Percentiles rank a stretch among this genome's conserved stretches.
These are phyloP conservation scores for Pichia cabralensis DNA, from an alignment of 805 yeast species.

Conservation along the genomic window DNA sequence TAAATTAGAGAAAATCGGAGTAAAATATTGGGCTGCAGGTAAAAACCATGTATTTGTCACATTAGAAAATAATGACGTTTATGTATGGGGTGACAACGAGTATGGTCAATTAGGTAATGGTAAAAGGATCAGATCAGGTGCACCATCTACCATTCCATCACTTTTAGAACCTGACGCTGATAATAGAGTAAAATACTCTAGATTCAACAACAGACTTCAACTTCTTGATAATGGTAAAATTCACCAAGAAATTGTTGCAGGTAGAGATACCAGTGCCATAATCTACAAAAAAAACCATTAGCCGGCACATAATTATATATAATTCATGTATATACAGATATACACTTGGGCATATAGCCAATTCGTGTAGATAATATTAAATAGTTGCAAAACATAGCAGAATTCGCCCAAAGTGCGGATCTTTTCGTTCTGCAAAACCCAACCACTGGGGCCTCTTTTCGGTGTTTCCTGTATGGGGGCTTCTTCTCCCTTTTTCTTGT, in stretches of 20 bases:
- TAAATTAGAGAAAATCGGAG: slow-evolving; percentile 33
- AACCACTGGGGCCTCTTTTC: no score
- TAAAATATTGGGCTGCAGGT: slow-evolving; percentile 51
- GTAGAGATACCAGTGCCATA: slow-evolving; percentile 51
- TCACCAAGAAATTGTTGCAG: slow-evolving; percentile 54
- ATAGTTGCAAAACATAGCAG: no score
- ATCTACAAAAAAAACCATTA: slow-evolving; percentile 36
- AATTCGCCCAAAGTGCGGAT: no score
- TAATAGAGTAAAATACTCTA: slow-evolving; percentile 13
- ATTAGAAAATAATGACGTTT: slow-evolving; percentile 52
- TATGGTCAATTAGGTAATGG: slow-evolving; percentile 82
- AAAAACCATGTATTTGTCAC: slow-evolving; percentile 54
- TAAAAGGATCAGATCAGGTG: slow-evolving; percentile 46
- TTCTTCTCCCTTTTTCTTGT: no score
- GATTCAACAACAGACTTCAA: slow-evolving; percentile 36
- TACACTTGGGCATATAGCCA: no score
- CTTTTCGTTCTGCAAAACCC: no score
- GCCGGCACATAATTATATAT: no score
- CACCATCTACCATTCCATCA: slow-evolving; percentile 45
- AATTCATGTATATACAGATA: no score
- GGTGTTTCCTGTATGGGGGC: no score
- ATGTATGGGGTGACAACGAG: slow-evolving; percentile 80
- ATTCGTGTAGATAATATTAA: no score
- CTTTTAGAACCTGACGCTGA: slow-evolving; percentile 41
- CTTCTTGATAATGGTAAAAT: slow-evolving; percentile 27